Evolutionary conservation across 2,329 filamentous ascomycete genomes (phyloP).

Genomic region (Bertia moriformis): DNA sequence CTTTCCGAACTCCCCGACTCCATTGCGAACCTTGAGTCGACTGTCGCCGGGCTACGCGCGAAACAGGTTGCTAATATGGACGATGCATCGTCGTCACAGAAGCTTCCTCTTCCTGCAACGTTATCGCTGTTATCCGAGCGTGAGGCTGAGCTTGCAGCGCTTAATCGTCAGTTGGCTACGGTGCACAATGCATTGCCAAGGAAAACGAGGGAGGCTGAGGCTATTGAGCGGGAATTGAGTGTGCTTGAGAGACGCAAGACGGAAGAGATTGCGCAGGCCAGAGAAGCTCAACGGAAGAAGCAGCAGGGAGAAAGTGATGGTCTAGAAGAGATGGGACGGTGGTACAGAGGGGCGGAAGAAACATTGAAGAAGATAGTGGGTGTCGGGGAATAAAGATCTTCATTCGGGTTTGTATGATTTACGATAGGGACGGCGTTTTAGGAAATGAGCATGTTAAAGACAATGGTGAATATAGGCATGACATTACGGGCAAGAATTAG

Average conservation of each 20-base stretch:
- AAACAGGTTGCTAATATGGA: slow-evolving; percentile 1
- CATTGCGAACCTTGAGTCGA: slow-evolving; percentile 1
- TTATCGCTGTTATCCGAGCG: background rate
- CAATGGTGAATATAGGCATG: background rate
- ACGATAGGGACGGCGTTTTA: background rate
- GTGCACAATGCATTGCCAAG: background rate
- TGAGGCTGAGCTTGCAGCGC: background rate
- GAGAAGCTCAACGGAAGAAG: slow-evolving; percentile 4
- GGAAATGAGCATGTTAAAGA: background rate
- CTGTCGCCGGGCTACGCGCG: background rate
- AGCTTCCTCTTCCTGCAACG: background rate
- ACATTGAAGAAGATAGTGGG: slow-evolving; percentile 21
- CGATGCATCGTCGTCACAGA: background rate
- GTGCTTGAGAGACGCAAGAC: background rate
- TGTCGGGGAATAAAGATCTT: slow-evolving; percentile 9
- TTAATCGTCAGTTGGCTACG: background rate
- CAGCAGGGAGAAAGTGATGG: slow-evolving; percentile 26
- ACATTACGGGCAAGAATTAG: background rate
- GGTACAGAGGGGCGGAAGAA: slow-evolving; percentile 24
- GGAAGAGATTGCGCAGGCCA: background rate
- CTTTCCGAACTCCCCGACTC: background rate
- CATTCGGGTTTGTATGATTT: slow-evolving; percentile 2
- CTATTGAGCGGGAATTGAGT: background rate
- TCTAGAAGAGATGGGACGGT: slow-evolving; percentile 26
- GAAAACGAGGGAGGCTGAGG: background rate